A percentile compares a stretch with the other conserved stretches of the same genome.
phyloP scores from a whole-genome alignment of 805 yeast genomes.

The Pichia scutulata region DNA sequence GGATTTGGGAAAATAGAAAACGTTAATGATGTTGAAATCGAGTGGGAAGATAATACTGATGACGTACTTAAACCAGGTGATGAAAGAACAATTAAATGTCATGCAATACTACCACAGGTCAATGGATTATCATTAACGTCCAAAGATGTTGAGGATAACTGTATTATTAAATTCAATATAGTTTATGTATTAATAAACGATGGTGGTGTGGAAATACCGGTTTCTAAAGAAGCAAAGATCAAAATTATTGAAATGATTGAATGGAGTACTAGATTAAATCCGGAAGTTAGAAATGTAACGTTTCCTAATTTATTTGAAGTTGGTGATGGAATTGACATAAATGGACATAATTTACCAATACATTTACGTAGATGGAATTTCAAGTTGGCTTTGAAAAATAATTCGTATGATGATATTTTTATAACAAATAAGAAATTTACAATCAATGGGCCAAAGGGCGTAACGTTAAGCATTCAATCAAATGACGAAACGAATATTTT shows the following conservation, averaged over 20 bases:
- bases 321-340: background rate
- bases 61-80: constrained; percentile 5
- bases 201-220: background rate
- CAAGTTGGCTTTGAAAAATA: constrained; percentile 11
- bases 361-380: constrained; percentile 22
- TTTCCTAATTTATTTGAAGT: constrained; percentile 5
- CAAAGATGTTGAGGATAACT: constrained; percentile 2
- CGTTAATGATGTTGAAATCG: constrained; percentile 9
- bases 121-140: background rate
- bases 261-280: background rate
- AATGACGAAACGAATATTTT: background rate
- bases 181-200: constrained; percentile 5
- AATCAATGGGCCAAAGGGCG: constrained; percentile 1
- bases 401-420: constrained; percentile 25
- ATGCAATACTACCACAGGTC: constrained; percentile 16
- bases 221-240: constrained; percentile 2
- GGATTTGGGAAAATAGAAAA: background rate
- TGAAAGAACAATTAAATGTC: background rate
- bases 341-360: background rate
- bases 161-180: constrained; percentile 16
- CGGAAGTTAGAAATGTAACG: background rate
- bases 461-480: constrained; percentile 7
- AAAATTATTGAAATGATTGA: constrained; percentile 10
- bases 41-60: constrained; percentile 15
- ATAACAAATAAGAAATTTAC: constrained; percentile 1